These are phyloP conservation scores for Spergularia marina DNA, from an alignment of 148 eudicot genomes.

Conservation along the genomic window DNA sequence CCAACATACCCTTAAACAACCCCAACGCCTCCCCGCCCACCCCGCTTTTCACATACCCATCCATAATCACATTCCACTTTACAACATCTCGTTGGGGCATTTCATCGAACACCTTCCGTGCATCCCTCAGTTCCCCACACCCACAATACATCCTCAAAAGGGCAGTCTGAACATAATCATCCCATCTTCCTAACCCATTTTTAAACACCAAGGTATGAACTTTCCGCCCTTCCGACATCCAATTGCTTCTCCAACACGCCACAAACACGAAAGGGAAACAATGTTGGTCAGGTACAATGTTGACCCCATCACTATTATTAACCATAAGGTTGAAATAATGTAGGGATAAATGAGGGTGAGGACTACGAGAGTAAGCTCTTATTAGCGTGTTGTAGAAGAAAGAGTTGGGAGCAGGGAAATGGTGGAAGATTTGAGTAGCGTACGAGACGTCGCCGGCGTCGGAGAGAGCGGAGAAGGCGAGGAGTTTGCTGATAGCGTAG, in stretches of 20 bases:
- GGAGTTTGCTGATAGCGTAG: slow-evolving; percentile 31
- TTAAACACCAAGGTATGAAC: slow-evolving; percentile 19
- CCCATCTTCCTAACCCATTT: slow-evolving; percentile 18
- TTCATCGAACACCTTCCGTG: slow-evolving; percentile 29
- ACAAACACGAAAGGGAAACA: slow-evolving; percentile 26
- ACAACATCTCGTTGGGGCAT: slow-evolving; percentile 16
- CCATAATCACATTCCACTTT: slow-evolving; percentile 22
- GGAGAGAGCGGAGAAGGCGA: slow-evolving; percentile 20
- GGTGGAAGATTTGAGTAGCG: slow-evolving; percentile 23
- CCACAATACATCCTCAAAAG: slow-evolving; percentile 25
- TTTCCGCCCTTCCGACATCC: slow-evolving; percentile 14
- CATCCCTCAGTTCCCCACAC: slow-evolving; percentile 20
- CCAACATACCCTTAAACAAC: slow-evolving; percentile 24
- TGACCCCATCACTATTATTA: not conserved
- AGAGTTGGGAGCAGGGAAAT: slow-evolving; percentile 17
- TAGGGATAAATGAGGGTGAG: slow-evolving; percentile 10
- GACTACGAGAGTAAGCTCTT: slow-evolving; percentile 25
- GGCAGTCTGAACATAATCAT: slow-evolving; percentile 24
- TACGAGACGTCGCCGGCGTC: slow-evolving; percentile 14
- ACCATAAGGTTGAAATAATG: slow-evolving; percentile 29
- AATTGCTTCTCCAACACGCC: slow-evolving; percentile 16
- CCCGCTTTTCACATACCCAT: slow-evolving; percentile 23
- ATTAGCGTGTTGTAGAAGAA: slow-evolving; percentile 30
- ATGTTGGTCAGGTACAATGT: slow-evolving; percentile 18
- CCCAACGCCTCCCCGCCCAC: slow-evolving; percentile 16